phyloP scores from a whole-genome alignment of 1,284 basidiomycete species.

The Boletus hoseneyae region DNA sequence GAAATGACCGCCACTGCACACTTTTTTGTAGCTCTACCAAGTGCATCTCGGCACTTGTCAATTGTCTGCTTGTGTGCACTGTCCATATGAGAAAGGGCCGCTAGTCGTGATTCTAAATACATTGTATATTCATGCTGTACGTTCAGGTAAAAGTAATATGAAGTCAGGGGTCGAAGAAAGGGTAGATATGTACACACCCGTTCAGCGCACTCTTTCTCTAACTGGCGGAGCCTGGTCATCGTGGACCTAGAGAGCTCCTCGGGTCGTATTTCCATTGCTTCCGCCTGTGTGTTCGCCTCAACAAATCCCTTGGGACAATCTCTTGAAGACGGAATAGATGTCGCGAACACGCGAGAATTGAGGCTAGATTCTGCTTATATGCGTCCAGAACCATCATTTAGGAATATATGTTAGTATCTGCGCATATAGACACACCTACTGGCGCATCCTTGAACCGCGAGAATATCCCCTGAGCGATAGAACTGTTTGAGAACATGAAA shows the following conservation, averaged over 20 bases:
- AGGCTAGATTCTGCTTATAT: conserved; percentile 16
- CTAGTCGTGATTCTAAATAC: conserved; percentile 20
- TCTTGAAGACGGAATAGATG: conserved; percentile 2
- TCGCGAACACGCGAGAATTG: conserved; percentile 1
- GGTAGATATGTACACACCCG: conserved; percentile 12
- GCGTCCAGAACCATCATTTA: conserved; percentile 3
- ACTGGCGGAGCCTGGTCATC: not conserved
- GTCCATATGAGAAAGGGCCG: conserved; percentile 16
- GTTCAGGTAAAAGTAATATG: not conserved
- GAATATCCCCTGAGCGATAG: conserved; percentile 11
- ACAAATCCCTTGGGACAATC: conserved; percentile 8
- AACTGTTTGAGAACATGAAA: not conserved
- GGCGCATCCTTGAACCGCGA: conserved; percentile 9
- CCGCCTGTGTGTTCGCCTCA: conserved; percentile 7
- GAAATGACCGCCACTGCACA: conserved; percentile 3
- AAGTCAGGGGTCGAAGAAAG: not conserved
- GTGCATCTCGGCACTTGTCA: conserved; percentile 18
- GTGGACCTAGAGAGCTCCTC: not conserved
- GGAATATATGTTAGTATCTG: not conserved
- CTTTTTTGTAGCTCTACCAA: conserved; percentile 23
- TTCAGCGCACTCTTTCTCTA: conserved; percentile 12
- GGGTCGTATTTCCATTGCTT: not conserved
- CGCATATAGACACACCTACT: conserved; percentile 28
- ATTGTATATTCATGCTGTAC: conserved; percentile 19
- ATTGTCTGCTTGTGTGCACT: conserved; percentile 15